Base-by-base conservation (phyloP, 83 land plant species). In the Picea engelmannii region DNA sequence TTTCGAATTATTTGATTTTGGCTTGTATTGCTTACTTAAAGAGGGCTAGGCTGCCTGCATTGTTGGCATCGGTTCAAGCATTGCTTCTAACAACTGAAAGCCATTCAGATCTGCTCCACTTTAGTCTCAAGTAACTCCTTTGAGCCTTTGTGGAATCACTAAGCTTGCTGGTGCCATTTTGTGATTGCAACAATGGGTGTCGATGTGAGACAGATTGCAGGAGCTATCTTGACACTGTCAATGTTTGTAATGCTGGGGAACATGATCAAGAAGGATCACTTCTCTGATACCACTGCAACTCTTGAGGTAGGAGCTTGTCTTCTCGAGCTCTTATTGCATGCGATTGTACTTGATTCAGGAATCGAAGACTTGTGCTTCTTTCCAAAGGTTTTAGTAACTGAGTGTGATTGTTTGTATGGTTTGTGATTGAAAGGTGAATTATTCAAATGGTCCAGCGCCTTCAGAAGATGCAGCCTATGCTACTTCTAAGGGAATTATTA, bases 181-280 rank as follows among this genome's bases (percentile, higher is more conserved):
- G 63, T 77, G 59, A 25, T 12, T 55, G 62, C 42, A 55, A 59
- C 21, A 60, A 81, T 81, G 75, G 63, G 61, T 18, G 35, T 87
- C 24, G 93, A 91, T 82, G 75, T 84, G 52, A 91, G 87, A 85
- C 93, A 91, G 68, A 70, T 91, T 42, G 66, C 82, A 66, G 93
- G 84, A 52, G 93, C 86, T 11, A 42, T 91, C 44, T 75, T 91
- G 44, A 91, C 93, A 0, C n/a, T 91, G 5, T 79, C 93, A 16
- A 91, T 91, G 93, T 91, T 91, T 79, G 89, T 67, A 3, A 88
- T 91, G 93, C 88, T 91, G 40, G 93, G 84, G 5, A 82, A 89
- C 63, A 91, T 91, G 93, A 89, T 91, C 74, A 91, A 84, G 64
- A 85, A 85, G 35, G 93, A 91, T 24, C 93, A 91, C 59, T 91